Evolutionary conservation across 2,329 filamentous ascomycete genomes (phyloP).

Genomic region (Gaeumannomyces sp.): DNA sequence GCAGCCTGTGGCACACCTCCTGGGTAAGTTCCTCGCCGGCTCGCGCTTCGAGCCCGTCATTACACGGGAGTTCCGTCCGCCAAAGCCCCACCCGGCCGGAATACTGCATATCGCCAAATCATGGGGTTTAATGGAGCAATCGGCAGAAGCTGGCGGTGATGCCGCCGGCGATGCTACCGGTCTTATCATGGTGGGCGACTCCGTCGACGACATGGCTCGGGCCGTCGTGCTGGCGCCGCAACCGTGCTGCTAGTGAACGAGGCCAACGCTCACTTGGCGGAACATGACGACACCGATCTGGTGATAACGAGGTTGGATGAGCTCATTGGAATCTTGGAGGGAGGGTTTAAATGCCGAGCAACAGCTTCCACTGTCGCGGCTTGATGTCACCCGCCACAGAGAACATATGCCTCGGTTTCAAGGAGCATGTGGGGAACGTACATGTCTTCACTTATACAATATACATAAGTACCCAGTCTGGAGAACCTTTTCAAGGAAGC

Average conservation of each 20-base stretch:
- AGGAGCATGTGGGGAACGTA: no score
- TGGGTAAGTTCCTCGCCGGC: conserved; percentile 65
- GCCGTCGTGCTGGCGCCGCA: conserved; percentile 73
- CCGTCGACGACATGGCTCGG: conserved; percentile 88
- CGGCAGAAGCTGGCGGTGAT: conserved; percentile 6
- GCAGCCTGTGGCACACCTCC: conserved; percentile 65
- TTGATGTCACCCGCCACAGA: not conserved
- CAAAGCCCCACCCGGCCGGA: conserved; percentile 84
- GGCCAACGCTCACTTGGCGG: conserved; percentile 64
- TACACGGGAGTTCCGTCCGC: conserved; percentile 74
- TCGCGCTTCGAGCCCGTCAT: conserved; percentile 71
- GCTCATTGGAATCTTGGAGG: conserved; percentile 66
- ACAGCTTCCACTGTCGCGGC: no score
- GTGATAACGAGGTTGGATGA: conserved; percentile 69
- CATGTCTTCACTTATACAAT: no score
- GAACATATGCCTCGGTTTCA: not conserved
- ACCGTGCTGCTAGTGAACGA: conserved; percentile 85
- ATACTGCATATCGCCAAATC: conserved; percentile 76
- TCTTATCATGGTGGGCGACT: conserved; percentile 67
- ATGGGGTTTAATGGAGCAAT: conserved; percentile 54
- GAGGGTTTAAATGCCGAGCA: conserved; percentile 50
- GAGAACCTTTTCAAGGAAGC: no score
- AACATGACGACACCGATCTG: conserved; percentile 71
- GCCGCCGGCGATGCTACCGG: conserved; percentile 36
- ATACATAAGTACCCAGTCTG: no score